Evolutionary conservation across 768 basidiomycete species (phyloP).

Genomic region (Phanerodontia chrysosporium): DNA sequence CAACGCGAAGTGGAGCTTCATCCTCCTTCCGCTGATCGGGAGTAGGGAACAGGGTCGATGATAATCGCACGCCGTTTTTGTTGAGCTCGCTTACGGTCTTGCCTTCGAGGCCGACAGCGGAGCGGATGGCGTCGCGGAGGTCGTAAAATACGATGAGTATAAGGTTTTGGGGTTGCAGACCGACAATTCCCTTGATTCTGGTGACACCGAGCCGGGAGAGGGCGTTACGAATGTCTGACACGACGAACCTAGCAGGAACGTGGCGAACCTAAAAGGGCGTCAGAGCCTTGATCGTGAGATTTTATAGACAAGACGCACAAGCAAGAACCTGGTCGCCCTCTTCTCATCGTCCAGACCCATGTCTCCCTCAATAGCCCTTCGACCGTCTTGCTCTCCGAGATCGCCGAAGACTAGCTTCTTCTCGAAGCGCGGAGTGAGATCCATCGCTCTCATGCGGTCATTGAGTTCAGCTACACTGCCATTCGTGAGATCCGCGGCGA

Average conservation of each 20-base stretch:
- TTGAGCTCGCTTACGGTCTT: not conserved
- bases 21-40: not conserved
- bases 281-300: not conserved
- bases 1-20: not conserved
- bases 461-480: not conserved
- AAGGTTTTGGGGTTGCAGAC: not conserved
- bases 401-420: constrained; percentile 2
- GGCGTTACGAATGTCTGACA: not conserved
- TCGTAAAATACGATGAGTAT: constrained; percentile 1
- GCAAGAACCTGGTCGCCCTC: not conserved
- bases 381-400: not conserved
- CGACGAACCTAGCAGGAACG: not conserved
- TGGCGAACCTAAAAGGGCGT: not conserved
- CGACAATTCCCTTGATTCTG: not conserved
- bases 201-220: not conserved
- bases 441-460: not conserved
- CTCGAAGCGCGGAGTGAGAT: not conserved
- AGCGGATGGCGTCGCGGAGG: not conserved
- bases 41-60: not conserved
- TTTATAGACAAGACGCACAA: not conserved
- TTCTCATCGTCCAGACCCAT: not conserved
- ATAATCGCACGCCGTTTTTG: not conserved
- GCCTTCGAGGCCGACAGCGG: not conserved
- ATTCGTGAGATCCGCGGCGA: not conserved
- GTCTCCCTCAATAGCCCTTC: not conserved